Evolutionary conservation across 768 basidiomycete species (phyloP).

Genomic region (Trametes meyenii): DNA sequence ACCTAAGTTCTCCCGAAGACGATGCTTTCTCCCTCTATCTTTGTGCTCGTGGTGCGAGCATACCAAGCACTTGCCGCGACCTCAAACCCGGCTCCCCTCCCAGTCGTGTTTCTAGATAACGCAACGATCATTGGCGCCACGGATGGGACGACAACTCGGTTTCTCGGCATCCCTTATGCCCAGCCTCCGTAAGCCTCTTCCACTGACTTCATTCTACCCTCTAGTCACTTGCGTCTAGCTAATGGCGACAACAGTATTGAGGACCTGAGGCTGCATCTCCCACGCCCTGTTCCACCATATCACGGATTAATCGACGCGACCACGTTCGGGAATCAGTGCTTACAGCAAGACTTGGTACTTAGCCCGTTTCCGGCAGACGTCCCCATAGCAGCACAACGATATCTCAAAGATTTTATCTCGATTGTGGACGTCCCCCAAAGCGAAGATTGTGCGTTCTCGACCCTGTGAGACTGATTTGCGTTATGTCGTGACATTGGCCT

Average conservation of each 20-base stretch:
- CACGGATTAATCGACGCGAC: conserved; percentile 17
- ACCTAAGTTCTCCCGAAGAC: no score
- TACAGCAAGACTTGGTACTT: conserved; percentile 10
- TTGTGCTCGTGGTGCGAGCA: no score
- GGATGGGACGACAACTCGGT: conserved; percentile 18
- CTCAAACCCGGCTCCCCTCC: no score
- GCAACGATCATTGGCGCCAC: conserved; percentile 29
- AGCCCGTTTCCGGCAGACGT: not conserved
- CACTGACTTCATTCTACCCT: not conserved
- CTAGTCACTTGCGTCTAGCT: not conserved
- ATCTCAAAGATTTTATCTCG: not conserved
- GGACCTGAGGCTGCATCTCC: conserved; percentile 12
- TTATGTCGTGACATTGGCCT: not conserved
- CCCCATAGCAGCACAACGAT: not conserved
- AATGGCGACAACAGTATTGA: conserved; percentile 1
- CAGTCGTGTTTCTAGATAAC: conserved; percentile 24
- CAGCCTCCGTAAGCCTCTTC: conserved; percentile 33
- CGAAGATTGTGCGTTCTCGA: conserved; percentile 15
- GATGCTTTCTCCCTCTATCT: no score
- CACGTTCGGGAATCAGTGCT: conserved; percentile 21
- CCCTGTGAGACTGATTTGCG: not conserved
- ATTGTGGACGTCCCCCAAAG: conserved; percentile 5
- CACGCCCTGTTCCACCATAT: not conserved
- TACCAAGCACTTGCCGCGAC: no score
- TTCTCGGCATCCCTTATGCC: conserved; percentile 35